These are phyloP conservation scores for Achaetomium macrosporum DNA, from an alignment of 2,329 filamentous ascomycete genomes.

Conservation along the genomic window DNA sequence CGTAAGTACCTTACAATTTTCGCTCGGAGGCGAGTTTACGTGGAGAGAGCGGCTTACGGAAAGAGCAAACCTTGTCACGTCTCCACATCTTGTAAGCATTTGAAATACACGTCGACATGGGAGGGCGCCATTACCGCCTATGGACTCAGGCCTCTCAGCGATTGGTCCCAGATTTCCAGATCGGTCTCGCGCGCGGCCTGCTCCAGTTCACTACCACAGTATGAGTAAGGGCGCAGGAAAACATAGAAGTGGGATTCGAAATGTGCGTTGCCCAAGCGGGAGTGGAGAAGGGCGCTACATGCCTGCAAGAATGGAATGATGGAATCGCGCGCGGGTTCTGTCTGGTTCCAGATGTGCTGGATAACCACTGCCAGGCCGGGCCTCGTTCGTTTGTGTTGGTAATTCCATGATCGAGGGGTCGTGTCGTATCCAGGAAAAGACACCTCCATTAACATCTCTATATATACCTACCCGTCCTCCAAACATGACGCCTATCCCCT, in stretches of 20 bases:
- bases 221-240: not conserved
- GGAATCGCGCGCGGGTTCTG: slow-evolving; percentile 3
- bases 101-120: slow-evolving; percentile 4
- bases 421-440: too few species aligned
- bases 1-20: too few species aligned
- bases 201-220: not conserved
- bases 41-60: too few species aligned
- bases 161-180: slow-evolving; percentile 9
- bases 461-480: not conserved
- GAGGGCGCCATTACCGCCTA: not conserved
- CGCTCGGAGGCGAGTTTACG: too few species aligned
- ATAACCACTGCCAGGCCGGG: not conserved
- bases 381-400: not conserved
- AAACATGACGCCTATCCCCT: not conserved
- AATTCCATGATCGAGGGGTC: not conserved
- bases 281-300: too few species aligned
- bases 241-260: too few species aligned
- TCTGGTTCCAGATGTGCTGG: not conserved
- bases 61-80: too few species aligned
- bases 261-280: not conserved
- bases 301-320: not conserved
- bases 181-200: slow-evolving; percentile 10
- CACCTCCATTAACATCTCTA: not conserved
- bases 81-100: slow-evolving; percentile 5
- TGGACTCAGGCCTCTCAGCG: slow-evolving; percentile 4